Evolutionary conservation across 495 filamentous ascomycete genomes (phyloP).

Genomic region (Penicillium goetzii): DNA sequence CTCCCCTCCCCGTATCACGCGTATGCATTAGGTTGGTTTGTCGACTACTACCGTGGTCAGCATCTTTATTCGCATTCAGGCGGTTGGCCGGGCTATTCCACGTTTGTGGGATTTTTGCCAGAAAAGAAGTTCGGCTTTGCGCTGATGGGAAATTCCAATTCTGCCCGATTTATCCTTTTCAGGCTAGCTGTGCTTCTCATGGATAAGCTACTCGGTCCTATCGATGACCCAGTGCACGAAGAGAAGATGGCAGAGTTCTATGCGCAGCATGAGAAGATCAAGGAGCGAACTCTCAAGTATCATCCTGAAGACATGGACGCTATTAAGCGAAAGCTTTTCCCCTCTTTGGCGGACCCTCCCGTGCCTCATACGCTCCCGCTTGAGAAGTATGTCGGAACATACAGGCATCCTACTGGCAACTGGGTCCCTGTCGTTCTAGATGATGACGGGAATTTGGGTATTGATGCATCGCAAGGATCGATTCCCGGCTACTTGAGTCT

Average conservation of each 20-base stretch:
- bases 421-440: conserved; percentile 7
- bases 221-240: conserved; percentile 2
- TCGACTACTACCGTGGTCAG: conserved; percentile 47
- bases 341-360: conserved; percentile 18
- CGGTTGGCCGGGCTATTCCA: conserved; percentile 49
- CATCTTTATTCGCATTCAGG: conserved; percentile 48
- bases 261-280: conserved; percentile 5
- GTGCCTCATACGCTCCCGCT: conserved; percentile 18
- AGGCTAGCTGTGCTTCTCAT: conserved; percentile 15
- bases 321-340: conserved; percentile 17
- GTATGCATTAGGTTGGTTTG: conserved; percentile 53
- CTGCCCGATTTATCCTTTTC: conserved; percentile 9
- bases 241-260: conserved; percentile 13
- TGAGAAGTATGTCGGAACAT: conserved; percentile 23
- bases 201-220: conserved; percentile 17
- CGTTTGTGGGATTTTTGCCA: conserved; percentile 51
- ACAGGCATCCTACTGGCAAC: conserved; percentile 16
- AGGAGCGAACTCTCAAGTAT: conserved; percentile 1
- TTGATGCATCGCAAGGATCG: conserved; percentile 12
- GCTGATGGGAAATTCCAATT: conserved; percentile 44
- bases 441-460: background rate
- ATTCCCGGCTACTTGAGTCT: conserved; percentile 9
- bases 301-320: background rate
- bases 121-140: conserved; percentile 48
- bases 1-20: conserved; percentile 23